Percentiles rank a stretch among this genome's conserved stretches.
Conservation (phyloP, 306 rosid genomes). For the Chamaecrista fasciculata region DNA sequence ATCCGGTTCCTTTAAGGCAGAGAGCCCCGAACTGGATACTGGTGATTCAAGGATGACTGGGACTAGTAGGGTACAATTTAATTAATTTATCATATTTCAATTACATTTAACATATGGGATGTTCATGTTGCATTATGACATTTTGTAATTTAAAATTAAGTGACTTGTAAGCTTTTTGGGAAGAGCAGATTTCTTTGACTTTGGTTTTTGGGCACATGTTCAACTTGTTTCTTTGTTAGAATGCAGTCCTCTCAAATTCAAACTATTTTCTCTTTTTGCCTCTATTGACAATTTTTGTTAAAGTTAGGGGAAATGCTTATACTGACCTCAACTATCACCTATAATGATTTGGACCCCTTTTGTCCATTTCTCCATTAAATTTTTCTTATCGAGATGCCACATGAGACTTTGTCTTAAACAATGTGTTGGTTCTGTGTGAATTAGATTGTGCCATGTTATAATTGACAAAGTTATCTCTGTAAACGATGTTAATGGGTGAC, state of each 20-base stretch:
- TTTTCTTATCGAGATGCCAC: too few relatives aligned
- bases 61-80: constrained; percentile 56
- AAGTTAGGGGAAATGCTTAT: too few relatives aligned
- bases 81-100: not conserved
- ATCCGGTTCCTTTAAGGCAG: constrained; percentile 54
- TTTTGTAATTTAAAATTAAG: constrained; percentile 25
- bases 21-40: constrained; percentile 59
- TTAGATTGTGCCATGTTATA: too few relatives aligned
- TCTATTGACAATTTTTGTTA: constrained; percentile 10
- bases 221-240: constrained; percentile 8
- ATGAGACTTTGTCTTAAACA: too few relatives aligned
- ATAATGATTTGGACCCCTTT: too few relatives aligned
- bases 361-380: too few relatives aligned
- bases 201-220: not conserved
- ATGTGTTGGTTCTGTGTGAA: too few relatives aligned
- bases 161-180: not conserved
- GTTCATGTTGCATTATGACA: constrained; percentile 10
- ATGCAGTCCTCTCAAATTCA: not conserved
- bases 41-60: constrained; percentile 70
- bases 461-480: too few relatives aligned
- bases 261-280: not conserved
- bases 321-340: too few relatives aligned
- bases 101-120: constrained; percentile 10
- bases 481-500: not conserved
- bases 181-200: too few relatives aligned